These are phyloP conservation scores for Plectosphaerella cucumerina DNA, from an alignment of 2,329 filamentous ascomycete species.

Conservation along the genomic window DNA sequence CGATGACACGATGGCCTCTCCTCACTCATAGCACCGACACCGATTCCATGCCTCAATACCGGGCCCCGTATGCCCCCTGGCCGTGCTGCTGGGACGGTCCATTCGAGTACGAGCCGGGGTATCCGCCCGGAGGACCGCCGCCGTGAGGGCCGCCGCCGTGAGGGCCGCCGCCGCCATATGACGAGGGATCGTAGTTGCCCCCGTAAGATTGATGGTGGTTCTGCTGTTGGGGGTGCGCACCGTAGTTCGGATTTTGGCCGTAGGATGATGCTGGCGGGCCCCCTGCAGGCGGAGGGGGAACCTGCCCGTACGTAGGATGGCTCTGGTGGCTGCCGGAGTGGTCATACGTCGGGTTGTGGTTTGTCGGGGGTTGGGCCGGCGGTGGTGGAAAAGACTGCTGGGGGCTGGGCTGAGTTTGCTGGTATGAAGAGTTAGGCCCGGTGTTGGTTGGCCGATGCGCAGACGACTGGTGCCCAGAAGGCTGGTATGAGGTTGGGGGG, in stretches of 20 bases:
- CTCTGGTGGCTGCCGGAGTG: slow-evolving; percentile 10
- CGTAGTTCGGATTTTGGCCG: slow-evolving; percentile 12
- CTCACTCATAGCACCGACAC: too few relatives aligned
- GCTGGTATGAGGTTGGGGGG: slow-evolving; percentile 58
- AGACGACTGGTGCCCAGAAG: slow-evolving; percentile 31
- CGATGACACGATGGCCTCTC: too few relatives aligned
- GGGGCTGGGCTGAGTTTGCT: slow-evolving; percentile 17
- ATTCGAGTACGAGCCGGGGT: slow-evolving; percentile 20
- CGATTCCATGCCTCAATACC: slow-evolving; percentile 8
- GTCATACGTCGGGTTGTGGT: not conserved
- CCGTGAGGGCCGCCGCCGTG: too few relatives aligned
- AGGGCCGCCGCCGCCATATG: too few relatives aligned
- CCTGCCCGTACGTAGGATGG: slow-evolving; percentile 16
- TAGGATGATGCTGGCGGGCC: slow-evolving; percentile 8
- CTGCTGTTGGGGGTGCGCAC: slow-evolving; percentile 13
- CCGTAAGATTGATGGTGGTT: slow-evolving; percentile 8
- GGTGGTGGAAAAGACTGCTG: slow-evolving; percentile 14
- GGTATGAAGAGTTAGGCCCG: slow-evolving; percentile 25
- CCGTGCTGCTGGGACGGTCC: slow-evolving; percentile 12
- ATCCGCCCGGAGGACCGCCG: slow-evolving; percentile 23
- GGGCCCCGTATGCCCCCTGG: slow-evolving; percentile 9
- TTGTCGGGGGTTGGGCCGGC: slow-evolving; percentile 7
- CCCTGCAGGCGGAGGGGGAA: slow-evolving; percentile 9
- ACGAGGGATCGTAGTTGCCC: slow-evolving; percentile 23
- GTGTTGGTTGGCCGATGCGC: slow-evolving; percentile 14